Evolutionary conservation across 257 asterid genomes (phyloP).

Genomic region (Thymus mandschuricus): DNA sequence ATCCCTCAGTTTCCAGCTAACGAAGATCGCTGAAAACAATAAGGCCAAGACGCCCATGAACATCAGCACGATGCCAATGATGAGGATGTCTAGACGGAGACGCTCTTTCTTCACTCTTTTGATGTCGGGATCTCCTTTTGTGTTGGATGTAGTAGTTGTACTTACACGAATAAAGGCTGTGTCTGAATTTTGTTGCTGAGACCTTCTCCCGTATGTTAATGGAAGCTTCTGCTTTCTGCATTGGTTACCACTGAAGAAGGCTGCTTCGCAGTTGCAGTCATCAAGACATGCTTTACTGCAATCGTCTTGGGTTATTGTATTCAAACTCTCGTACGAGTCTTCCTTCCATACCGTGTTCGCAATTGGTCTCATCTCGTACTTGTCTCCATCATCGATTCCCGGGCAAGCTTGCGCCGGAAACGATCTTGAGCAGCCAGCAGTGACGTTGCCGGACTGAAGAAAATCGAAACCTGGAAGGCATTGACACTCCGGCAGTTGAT

Average conservation of each 20-base stretch:
- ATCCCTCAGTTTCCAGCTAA: too few species aligned
- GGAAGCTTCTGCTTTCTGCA: slow-evolving; percentile 62
- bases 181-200: not conserved
- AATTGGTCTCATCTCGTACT: slow-evolving; percentile 25
- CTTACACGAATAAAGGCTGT: slow-evolving; percentile 39
- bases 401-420: slow-evolving; percentile 28
- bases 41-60: slow-evolving; percentile 22
- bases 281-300: slow-evolving; percentile 47
- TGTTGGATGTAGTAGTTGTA: not conserved
- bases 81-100: slow-evolving; percentile 26
- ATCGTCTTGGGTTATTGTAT: slow-evolving; percentile 21
- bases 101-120: slow-evolving; percentile 19
- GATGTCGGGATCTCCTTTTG: too few species aligned
- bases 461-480: slow-evolving; percentile 55
- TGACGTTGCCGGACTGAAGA: slow-evolving; percentile 36
- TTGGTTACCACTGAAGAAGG: slow-evolving; percentile 22
- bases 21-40: too few species aligned
- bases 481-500: slow-evolving; percentile 7
- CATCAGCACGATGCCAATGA: slow-evolving; percentile 31
- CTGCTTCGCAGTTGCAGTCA: slow-evolving; percentile 60
- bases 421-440: slow-evolving; percentile 40
- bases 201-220: slow-evolving; percentile 45
- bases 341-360: slow-evolving; percentile 39
- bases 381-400: not conserved
- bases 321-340: slow-evolving; percentile 20